Evolutionary conservation across 768 basidiomycete species (phyloP).

Genomic region (Amanita rimosa): DNA sequence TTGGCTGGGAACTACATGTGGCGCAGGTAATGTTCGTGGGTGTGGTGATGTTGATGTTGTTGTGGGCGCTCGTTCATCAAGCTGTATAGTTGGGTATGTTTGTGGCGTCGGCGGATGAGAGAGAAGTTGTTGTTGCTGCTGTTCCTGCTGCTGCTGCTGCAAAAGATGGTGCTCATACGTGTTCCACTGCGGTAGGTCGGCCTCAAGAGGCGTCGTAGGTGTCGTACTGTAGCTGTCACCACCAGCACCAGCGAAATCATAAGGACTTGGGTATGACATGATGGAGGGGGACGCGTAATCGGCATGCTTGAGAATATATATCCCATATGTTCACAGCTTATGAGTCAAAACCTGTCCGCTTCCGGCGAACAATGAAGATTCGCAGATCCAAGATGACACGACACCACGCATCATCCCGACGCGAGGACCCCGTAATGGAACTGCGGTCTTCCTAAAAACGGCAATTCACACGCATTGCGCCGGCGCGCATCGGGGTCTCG

Average conservation of each 20-base stretch:
- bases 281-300: constrained; percentile 6
- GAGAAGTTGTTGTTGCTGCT: constrained; percentile 19
- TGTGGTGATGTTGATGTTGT: not conserved
- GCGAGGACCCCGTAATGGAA: not conserved
- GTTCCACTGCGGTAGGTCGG: constrained; percentile 24
- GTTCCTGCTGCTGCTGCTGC: constrained; percentile 27
- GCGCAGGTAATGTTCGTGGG: constrained; percentile 6
- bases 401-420: not conserved
- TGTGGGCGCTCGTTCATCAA: constrained; percentile 14
- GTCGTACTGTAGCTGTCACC: constrained; percentile 14
- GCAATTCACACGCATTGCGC: not conserved
- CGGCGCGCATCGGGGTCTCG: not conserved
- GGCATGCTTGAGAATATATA: not conserved
- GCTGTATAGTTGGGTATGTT: constrained; percentile 17
- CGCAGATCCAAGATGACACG: not conserved
- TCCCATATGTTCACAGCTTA: not conserved
- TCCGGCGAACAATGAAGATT: constrained; percentile 24
- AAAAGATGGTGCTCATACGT: constrained; percentile 30
- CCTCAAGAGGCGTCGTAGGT: constrained; percentile 34
- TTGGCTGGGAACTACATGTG: constrained; percentile 20
- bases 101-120: constrained; percentile 18
- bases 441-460: constrained; percentile 1
- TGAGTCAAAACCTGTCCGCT: constrained; percentile 10
- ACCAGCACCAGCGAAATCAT: constrained; percentile 11
- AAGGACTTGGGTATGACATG: constrained; percentile 23